A percentile compares a stretch with the other conserved stretches of the same genome.
Evolutionary conservation across 805 yeast species (phyloP).

Genomic region (Yarrowia bubula): DNA sequence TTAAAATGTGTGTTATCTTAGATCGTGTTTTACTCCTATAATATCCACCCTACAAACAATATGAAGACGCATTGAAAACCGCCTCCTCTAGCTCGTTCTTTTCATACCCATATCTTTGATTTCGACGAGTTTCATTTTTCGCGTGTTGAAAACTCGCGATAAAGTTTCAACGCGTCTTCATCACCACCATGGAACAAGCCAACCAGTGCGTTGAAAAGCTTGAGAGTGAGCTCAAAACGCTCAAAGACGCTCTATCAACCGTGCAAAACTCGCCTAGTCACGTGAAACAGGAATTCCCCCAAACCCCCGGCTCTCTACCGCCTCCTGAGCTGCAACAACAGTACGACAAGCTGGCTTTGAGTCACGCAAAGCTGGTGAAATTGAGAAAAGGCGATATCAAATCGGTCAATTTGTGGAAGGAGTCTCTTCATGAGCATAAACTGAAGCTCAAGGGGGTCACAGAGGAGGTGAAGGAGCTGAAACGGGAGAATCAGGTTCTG

Average conservation of each 20-base stretch:
- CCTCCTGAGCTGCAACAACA: constrained; percentile 1
- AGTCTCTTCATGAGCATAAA: constrained; percentile 2
- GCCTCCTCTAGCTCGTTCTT: too few species aligned
- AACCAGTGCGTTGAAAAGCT: neutral
- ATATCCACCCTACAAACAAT: too few species aligned
- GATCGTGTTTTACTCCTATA: too few species aligned
- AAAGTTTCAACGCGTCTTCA: neutral
- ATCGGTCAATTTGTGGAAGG: constrained; percentile 17
- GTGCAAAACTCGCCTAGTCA: neutral
- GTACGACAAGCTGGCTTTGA: constrained; percentile 4
- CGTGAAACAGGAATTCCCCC: constrained; percentile 10
- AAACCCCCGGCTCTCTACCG: neutral
- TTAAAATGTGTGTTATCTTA: too few species aligned
- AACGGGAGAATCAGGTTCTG: too few species aligned
- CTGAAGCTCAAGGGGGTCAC: neutral
- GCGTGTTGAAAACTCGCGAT: neutral
- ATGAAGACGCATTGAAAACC: too few species aligned
- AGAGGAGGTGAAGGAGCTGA: neutral
- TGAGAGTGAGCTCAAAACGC: neutral
- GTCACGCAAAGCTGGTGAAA: constrained; percentile 17
- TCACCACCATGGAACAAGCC: constrained; percentile 7
- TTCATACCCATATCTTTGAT: neutral
- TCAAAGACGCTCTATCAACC: neutral
- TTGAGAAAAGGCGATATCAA: constrained; percentile 20
- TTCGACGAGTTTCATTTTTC: neutral